phyloP scores from a whole-genome alignment of 192 early-diverging fungal genomes.

The Backusella circina region DNA sequence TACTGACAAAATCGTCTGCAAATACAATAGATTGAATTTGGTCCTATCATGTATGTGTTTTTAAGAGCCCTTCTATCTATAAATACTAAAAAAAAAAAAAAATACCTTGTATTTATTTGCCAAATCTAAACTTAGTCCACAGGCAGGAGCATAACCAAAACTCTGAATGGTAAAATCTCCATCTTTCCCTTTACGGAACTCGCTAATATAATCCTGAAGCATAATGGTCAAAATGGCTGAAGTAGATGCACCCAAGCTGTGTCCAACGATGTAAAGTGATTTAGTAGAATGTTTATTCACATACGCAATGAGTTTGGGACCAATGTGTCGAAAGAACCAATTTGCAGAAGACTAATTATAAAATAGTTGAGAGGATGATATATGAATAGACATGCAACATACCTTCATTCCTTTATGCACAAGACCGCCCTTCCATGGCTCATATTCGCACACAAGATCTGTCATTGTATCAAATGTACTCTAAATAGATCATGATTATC shows the following conservation, averaged over 20 bases:
- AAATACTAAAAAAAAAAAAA: too few relatives aligned
- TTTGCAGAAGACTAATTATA: constrained; percentile 50
- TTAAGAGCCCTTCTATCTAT: too few relatives aligned
- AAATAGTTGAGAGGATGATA: background rate
- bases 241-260: constrained; percentile 72
- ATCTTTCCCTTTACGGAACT: constrained; percentile 39
- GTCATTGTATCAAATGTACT: constrained; percentile 74
- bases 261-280: constrained; percentile 68
- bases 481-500: constrained; percentile 19
- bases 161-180: constrained; percentile 42
- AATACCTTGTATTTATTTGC: constrained; percentile 40
- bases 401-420: constrained; percentile 76
- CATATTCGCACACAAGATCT: constrained; percentile 76
- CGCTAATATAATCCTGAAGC: constrained; percentile 57
- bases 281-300: constrained; percentile 52
- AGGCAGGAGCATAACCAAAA: constrained; percentile 52
- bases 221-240: constrained; percentile 75
- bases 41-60: constrained; percentile 29
- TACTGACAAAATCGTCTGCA: constrained; percentile 56
- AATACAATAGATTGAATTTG: constrained; percentile 53
- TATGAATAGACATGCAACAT: background rate
- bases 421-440: constrained; percentile 75
- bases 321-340: constrained; percentile 70
- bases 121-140: constrained; percentile 44
- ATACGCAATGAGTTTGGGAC: constrained; percentile 64